Conservation (phyloP, 2,329 filamentous ascomycete species). For the Paecilomyces dactylethromorphus region DNA sequence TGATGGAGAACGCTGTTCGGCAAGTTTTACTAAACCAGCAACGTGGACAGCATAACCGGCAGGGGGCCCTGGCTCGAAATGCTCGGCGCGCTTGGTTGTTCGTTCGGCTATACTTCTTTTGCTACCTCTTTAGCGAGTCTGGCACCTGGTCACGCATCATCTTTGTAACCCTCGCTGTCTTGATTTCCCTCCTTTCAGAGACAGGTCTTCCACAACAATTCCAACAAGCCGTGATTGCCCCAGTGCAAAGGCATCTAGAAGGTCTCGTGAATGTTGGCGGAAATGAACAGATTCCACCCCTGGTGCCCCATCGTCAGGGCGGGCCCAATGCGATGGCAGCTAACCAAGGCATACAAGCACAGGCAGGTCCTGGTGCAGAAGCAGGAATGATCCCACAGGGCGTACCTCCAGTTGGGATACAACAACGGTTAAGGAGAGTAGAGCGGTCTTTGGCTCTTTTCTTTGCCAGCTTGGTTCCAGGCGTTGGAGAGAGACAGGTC, state of each 20-base stretch:
- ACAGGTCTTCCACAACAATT: slow-evolving; percentile 31
- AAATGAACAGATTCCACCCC: slow-evolving; percentile 10
- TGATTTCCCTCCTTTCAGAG: slow-evolving; percentile 36
- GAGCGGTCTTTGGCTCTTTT: slow-evolving; percentile 57
- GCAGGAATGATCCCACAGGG: slow-evolving; percentile 1
- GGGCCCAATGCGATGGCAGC: background rate
- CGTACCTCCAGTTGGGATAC: slow-evolving; percentile 9
- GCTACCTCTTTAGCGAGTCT: slow-evolving; percentile 51
- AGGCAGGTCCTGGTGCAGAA: background rate
- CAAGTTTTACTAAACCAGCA: slow-evolving; percentile 25
- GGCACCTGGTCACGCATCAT: slow-evolving; percentile 39
- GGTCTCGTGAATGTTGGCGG: slow-evolving; percentile 29
- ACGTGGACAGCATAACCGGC: slow-evolving; percentile 13
- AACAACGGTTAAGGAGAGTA: slow-evolving; percentile 34
- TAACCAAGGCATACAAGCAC: background rate
- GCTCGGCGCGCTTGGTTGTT: slow-evolving; percentile 50
- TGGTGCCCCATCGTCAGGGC: slow-evolving; percentile 1
- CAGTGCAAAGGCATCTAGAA: slow-evolving; percentile 40
- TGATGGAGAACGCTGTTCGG: slow-evolving; percentile 25
- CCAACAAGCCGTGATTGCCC: slow-evolving; percentile 27
- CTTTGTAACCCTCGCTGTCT: slow-evolving; percentile 30
- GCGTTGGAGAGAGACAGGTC: slow-evolving; percentile 56
- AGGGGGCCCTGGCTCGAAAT: slow-evolving; percentile 34
- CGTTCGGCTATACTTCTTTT: slow-evolving; percentile 51
- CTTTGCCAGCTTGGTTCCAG: slow-evolving; percentile 55